Evolutionary conservation across 352 stramenopile genomes (phyloP), one percentile per base, ranked within the genome.

Genomic region (Plasmopara halstedii): DNA sequence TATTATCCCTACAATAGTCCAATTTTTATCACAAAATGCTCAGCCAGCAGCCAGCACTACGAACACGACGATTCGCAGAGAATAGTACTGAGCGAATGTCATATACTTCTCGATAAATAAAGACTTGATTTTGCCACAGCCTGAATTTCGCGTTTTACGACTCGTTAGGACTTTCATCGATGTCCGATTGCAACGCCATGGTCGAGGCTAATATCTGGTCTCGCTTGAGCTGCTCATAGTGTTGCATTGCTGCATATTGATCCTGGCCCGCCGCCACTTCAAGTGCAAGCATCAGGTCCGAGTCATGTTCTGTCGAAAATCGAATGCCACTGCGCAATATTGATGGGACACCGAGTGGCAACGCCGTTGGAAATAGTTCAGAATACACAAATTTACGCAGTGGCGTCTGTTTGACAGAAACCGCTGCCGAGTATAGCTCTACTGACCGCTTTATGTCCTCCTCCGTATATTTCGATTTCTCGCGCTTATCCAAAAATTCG

Each of bases 401-500:
- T n/a, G 70, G 60, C 6, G 62, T 60, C 32, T 60, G 63, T 39
- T 82, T 82, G n/a, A 72, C 58, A 4, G 59, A 44, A 23, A 73
- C 58, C 6, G 68, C 68, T 0, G 70, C 52, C 9, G 58, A 41
- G 46, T 80, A 83, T 3, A 73, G 50, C 42, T 76, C 64, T 2
- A 50, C 60, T 0, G 75, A 87, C 10, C 56, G 62, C 36, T 67
- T 70, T 8, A 87, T 68, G 18, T 73, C 49, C 29, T 59, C 67
- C 19, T 69, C 62, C 13, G 50, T 70, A 46, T 61, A 62, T 6
- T 50, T 29, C 2, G 70, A 85, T n/a, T 33, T 48, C 29, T 78
- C 67, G 23, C 72, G 65, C 48, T 84, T 81, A 54, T 89, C 77
- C 36, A 89, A 46, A 26, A 83, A 89, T 22, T 89, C 77, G 48